These are phyloP conservation scores for Pseudogymnoascus sp. DNA, from an alignment of 2,329 filamentous ascomycete genomes.

Conservation along the genomic window DNA sequence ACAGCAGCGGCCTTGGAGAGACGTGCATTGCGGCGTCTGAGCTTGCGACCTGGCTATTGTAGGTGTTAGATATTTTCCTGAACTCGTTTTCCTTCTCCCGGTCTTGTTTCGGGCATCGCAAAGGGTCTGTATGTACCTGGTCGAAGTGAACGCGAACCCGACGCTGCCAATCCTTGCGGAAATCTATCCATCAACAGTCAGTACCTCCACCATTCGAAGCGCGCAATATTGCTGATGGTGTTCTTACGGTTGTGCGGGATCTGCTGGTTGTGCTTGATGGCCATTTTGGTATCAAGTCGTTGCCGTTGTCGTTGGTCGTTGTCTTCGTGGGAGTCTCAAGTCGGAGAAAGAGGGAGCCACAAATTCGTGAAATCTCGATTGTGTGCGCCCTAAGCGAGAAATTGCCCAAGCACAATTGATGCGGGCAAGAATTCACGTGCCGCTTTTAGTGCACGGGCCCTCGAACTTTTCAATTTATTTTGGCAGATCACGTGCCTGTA, in stretches of 20 bases:
- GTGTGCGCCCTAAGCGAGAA: slow-evolving; percentile 8
- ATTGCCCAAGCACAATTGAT: slow-evolving; percentile 6
- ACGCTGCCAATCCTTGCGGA: slow-evolving; percentile 99
- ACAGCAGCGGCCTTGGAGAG: slow-evolving; percentile 90
- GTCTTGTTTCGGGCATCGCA: slow-evolving; percentile 14
- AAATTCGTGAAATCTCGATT: slow-evolving; percentile 8
- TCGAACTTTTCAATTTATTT: background rate
- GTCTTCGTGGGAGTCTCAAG: slow-evolving; percentile 8
- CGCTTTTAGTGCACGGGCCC: background rate
- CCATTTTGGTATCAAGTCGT: slow-evolving; percentile 37
- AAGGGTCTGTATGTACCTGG: slow-evolving; percentile 65
- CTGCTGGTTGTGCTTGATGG: slow-evolving; percentile 99
- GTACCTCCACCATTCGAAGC: slow-evolving; percentile 20
- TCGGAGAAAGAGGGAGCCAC: slow-evolving; percentile 7
- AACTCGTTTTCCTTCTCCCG: slow-evolving; percentile 11
- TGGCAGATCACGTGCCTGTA: background rate
- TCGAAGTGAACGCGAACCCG: slow-evolving; percentile 99
- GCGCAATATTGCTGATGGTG: slow-evolving; percentile 25
- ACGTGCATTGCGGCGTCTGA: slow-evolving; percentile 82
- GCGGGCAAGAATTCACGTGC: background rate
- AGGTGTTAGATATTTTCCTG: slow-evolving; percentile 26
- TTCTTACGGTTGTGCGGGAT: slow-evolving; percentile 88
- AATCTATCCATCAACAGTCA: slow-evolving; percentile 53
- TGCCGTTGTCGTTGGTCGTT: slow-evolving; percentile 10
- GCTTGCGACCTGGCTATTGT: slow-evolving; percentile 87